These are phyloP conservation scores for Xylariaceae sp. DNA, from an alignment of 2,329 filamentous ascomycete genomes.

Conservation along the genomic window DNA sequence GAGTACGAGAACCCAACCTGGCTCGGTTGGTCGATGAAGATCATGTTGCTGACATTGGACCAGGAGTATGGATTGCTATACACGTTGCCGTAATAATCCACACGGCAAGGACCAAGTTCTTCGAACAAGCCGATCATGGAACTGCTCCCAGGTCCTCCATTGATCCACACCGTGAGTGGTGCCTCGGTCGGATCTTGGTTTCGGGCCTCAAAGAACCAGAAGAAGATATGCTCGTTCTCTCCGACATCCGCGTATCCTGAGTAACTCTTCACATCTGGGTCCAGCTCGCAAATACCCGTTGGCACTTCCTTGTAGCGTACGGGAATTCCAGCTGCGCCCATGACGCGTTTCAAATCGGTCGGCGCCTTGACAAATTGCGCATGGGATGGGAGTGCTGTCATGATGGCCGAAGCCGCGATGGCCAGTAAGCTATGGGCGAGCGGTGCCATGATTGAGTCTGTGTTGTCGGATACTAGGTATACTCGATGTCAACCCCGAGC, in stretches of 20 bases:
- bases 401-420: conserved; percentile 14
- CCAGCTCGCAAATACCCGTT: conserved; percentile 43
- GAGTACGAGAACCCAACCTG: conserved; percentile 55
- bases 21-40: conserved; percentile 62
- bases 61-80: conserved; percentile 57
- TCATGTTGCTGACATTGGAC: conserved; percentile 57
- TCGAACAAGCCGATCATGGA: conserved; percentile 57
- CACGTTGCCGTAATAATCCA: conserved; percentile 42
- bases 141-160: conserved; percentile 51
- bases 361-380: conserved; percentile 32
- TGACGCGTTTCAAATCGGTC: conserved; percentile 24
- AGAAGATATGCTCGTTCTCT: conserved; percentile 41
- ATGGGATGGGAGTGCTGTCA: conserved; percentile 13
- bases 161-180: conserved; percentile 51
- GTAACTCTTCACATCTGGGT: conserved; percentile 41
- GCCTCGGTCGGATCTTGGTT: conserved; percentile 42
- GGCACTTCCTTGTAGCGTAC: conserved; percentile 49
- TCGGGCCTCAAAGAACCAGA: conserved; percentile 52
- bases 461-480: neutral
- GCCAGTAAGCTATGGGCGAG: conserved; percentile 16
- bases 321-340: conserved; percentile 35
- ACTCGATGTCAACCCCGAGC: too few relatives aligned
- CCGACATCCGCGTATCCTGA: conserved; percentile 43
- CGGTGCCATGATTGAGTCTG: conserved; percentile 19
- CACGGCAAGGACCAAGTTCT: conserved; percentile 37